Conservation (phyloP, 2,329 filamentous ascomycete genomes). For the Arthrobotrys musiformis region DNA sequence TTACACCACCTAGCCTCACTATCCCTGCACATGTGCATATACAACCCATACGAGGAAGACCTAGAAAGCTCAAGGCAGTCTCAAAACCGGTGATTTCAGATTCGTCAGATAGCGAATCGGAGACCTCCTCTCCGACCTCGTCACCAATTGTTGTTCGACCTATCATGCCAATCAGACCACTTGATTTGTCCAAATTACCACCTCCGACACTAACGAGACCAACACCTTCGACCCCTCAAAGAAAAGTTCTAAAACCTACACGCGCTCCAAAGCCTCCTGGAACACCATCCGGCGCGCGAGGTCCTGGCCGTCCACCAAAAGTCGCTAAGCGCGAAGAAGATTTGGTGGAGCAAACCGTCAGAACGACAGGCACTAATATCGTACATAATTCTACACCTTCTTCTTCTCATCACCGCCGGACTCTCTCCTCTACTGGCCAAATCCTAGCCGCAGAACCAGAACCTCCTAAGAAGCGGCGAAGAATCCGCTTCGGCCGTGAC, state of each 20-base stretch:
- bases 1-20: neutral
- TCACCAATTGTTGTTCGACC: neutral
- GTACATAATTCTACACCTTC: neutral
- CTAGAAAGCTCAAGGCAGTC: constrained; percentile 35
- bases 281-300: constrained; percentile 38
- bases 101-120: constrained; percentile 1
- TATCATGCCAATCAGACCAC: neutral
- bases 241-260: constrained; percentile 27
- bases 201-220: neutral
- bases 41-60: constrained; percentile 28
- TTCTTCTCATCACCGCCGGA: constrained; percentile 12
- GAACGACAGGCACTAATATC: constrained; percentile 30
- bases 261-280: constrained; percentile 29
- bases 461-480: constrained; percentile 50
- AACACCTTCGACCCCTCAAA: neutral
- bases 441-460: neutral
- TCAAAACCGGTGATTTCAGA: constrained; percentile 14
- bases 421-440: constrained; percentile 7
- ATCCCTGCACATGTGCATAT: neutral
- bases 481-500: constrained; percentile 20
- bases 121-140: constrained; percentile 13
- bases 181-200: neutral
- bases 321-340: constrained; percentile 25
- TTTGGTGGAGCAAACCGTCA: constrained; percentile 38
- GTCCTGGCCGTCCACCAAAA: constrained; percentile 46